These are phyloP conservation scores for Boletus pseudopeckii DNA, from an alignment of 768 basidiomycete genomes.

Conservation along the genomic window DNA sequence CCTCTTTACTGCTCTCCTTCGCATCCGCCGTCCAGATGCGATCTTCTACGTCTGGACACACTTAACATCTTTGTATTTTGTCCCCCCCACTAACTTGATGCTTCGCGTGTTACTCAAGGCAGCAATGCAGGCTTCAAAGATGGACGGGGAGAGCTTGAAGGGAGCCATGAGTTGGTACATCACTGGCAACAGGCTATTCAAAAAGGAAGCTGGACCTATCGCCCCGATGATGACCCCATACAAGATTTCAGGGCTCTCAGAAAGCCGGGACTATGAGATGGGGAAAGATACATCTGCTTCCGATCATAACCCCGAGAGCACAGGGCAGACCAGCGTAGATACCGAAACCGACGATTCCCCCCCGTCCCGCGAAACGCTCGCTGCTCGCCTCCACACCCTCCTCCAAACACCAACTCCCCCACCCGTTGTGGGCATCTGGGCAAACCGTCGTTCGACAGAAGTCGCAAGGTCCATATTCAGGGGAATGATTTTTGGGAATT, in stretches of 20 bases:
- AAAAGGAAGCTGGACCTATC: constrained; percentile 13
- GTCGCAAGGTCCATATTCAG: constrained; percentile 51
- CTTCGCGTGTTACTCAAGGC: constrained; percentile 60
- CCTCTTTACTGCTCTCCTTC: constrained; percentile 48
- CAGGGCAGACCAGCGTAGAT: neutral
- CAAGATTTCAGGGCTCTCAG: neutral
- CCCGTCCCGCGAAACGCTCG: constrained; percentile 9
- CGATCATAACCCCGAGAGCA: neutral
- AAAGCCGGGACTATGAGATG: neutral
- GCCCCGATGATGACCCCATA: constrained; percentile 4
- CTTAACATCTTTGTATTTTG: constrained; percentile 54
- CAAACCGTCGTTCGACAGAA: constrained; percentile 42
- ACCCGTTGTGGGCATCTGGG: constrained; percentile 44
- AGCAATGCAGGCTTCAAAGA: constrained; percentile 49
- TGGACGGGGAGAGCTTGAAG: constrained; percentile 51
- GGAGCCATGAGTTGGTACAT: constrained; percentile 40
- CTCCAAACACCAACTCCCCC: constrained; percentile 24
- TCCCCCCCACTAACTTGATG: constrained; percentile 51
- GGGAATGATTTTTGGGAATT: constrained; percentile 55
- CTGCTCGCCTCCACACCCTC: constrained; percentile 8
- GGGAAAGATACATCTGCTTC: neutral
- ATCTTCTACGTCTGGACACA: constrained; percentile 69
- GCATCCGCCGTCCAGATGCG: constrained; percentile 55
- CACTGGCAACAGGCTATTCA: constrained; percentile 18
- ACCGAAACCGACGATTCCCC: neutral